Base-by-base conservation (phyloP, 2,329 filamentous ascomycete genomes). In the Herpomyces periplanetae region DNA sequence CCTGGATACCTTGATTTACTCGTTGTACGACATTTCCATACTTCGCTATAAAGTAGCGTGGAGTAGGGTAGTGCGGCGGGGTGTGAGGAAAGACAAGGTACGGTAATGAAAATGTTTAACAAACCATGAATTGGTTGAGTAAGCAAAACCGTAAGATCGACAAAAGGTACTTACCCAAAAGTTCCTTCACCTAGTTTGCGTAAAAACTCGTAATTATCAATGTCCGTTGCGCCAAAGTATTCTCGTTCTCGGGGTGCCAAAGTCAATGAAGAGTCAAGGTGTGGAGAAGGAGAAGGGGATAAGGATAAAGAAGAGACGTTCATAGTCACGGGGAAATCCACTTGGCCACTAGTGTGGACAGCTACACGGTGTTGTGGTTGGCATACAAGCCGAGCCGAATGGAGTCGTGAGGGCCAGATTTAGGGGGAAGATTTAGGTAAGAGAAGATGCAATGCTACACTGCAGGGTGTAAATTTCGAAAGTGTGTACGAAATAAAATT, bases 131-230 rank as follows among this genome's bases (percentile, higher is more conserved):
- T 2, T n/a, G 5, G 5, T 16, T 5, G 11, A 5, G 15, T 9
- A 22, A 10, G 17, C 6, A 6, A 12, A 8, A 10, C 17, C 6
- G 6, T 10, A 10, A 5, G 5, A 12, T 12, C 9, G 8, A 10
- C 13, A 8, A 17, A 10, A 5, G 8, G 5, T 16, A 21, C 54
- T 29, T 41, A 65, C 59, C 75, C 75, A 41, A 91, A 91, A 10
- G 75, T 91, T 24, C 75, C 75, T 37, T 91, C 75, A 28, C 75
- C 75, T 21, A 96, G 52, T 41, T 84, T 84, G 20, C 57, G 57
- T 28, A 64, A 42, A 14, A 80, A 44, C 28, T 73, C 64, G 36
- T 80, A 84, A 28, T 71, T 62, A 28, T 45, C 43, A 27, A 84
- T 71, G 31, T 53, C 29, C 30, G 18, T 37, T 31, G 16, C 38